Percentiles rank a stretch among this genome's conserved stretches.
phyloP scores from a whole-genome alignment of 225 moss, liverwort and hornwort species.

The Straminergon stramineum region DNA sequence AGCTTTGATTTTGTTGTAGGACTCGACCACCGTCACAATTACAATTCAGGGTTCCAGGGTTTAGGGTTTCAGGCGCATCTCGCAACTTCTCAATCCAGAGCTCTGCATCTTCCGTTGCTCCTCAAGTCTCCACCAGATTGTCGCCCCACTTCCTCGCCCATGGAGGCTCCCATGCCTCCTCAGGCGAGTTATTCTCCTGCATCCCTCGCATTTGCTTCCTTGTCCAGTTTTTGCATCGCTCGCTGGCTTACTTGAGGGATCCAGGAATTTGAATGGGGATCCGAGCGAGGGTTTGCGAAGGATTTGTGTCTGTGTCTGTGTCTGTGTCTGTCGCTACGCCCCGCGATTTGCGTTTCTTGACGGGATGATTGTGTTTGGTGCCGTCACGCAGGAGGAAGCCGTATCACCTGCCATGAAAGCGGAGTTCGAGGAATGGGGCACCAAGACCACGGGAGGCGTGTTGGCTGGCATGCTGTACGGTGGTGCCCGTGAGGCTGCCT shows the following conservation, averaged over 20 bases:
- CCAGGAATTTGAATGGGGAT: background rate
- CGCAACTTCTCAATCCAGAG: background rate
- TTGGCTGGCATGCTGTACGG: slow-evolving; percentile 93
- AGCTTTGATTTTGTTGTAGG: background rate
- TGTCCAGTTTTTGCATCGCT: background rate
- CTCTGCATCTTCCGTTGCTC: background rate
- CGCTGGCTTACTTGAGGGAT: background rate
- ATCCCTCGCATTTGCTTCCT: background rate
- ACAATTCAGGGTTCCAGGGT: background rate
- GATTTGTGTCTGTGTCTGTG: background rate
- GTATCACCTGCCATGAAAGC: slow-evolving; percentile 35
- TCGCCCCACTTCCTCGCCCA: background rate
- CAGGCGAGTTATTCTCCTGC: background rate
- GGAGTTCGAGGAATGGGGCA: slow-evolving; percentile 85
- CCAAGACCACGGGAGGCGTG: slow-evolving; percentile 66
- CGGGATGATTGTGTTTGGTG: background rate
- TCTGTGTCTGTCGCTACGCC: background rate
- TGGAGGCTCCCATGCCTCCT: slow-evolving; percentile 2
- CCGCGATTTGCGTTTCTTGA: background rate
- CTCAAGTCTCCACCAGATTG: background rate
- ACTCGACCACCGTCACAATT: background rate
- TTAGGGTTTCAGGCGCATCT: background rate
- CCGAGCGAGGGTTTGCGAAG: background rate
- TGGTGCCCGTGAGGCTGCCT: slow-evolving; percentile 72
- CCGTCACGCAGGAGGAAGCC: slow-evolving; percentile 15